Percentiles rank a stretch among this genome's conserved stretches.
Conservation (phyloP, 2,329 filamentous ascomycete species). For the Fusarium domesticum region DNA sequence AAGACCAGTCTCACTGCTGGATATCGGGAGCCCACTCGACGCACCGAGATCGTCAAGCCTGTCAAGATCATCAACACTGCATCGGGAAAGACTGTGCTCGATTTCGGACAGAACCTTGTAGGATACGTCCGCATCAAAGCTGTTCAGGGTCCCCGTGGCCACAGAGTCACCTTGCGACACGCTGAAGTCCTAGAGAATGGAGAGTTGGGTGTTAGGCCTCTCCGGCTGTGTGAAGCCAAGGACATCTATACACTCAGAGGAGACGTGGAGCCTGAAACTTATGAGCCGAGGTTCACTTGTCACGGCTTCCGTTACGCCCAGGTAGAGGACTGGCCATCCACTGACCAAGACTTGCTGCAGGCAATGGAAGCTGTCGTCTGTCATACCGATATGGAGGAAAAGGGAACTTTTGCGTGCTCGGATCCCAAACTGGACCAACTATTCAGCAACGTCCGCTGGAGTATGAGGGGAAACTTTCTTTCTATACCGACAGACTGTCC, state of each 20-base stretch:
- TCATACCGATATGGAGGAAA: constrained; percentile 53
- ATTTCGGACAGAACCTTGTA: constrained; percentile 59
- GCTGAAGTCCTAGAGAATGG: constrained; percentile 54
- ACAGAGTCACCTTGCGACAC: constrained; percentile 46
- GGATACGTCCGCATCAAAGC: constrained; percentile 44
- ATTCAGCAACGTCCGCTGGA: constrained; percentile 54
- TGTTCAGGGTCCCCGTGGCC: constrained; percentile 36
- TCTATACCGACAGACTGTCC: constrained; percentile 57
- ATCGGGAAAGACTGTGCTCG: constrained; percentile 43
- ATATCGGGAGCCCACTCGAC: constrained; percentile 44
- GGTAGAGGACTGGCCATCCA: constrained; percentile 42
- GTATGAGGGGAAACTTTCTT: constrained; percentile 58
- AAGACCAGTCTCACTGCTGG: constrained; percentile 35
- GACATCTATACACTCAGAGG: constrained; percentile 40
- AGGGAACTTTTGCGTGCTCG: constrained; percentile 52
- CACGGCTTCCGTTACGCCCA: constrained; percentile 55
- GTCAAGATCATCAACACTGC: constrained; percentile 33
- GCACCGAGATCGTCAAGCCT: constrained; percentile 31
- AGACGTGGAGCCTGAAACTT: constrained; percentile 5
- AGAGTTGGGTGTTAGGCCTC: constrained; percentile 40
- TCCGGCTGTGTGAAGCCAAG: constrained; percentile 49
- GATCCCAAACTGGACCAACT: constrained; percentile 51
- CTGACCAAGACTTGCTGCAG: constrained; percentile 19
- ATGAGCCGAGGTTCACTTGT: constrained; percentile 50
- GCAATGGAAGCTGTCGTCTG: constrained; percentile 37